Evolutionary conservation across 2,329 filamentous ascomycete species (phyloP).

Genomic region (Ramichloridium luteum): DNA sequence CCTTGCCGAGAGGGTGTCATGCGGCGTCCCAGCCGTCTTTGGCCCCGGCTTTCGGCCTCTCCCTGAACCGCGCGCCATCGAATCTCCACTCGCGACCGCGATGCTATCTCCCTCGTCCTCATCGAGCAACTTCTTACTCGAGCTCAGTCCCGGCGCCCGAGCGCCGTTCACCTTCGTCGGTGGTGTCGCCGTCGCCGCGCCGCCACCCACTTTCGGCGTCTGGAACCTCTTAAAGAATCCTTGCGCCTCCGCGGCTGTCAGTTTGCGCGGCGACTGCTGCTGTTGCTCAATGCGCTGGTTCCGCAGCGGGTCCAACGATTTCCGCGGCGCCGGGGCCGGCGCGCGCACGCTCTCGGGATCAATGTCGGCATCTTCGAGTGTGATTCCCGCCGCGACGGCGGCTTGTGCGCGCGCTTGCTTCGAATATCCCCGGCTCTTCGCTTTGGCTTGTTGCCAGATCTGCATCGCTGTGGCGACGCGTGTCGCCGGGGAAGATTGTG

Average conservation of each 20-base stretch:
- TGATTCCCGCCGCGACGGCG: not conserved
- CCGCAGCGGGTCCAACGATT: constrained; percentile 13
- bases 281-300: constrained; percentile 6
- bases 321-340: not conserved
- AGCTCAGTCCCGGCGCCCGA: constrained; percentile 1
- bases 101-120: not conserved
- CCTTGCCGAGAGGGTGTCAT: constrained; percentile 1
- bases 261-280: constrained; percentile 4
- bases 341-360: constrained; percentile 1
- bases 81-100: not conserved
- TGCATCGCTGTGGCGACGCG: constrained; percentile 9
- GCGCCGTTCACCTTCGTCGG: not conserved
- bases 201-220: constrained; percentile 1
- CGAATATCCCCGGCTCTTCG: constrained; percentile 6
- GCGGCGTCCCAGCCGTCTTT: not conserved
- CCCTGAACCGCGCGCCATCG: not conserved
- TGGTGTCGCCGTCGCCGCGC: not conserved
- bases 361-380: not conserved
- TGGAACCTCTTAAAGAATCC: constrained; percentile 22
- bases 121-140: constrained; percentile 3
- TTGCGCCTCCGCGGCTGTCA: constrained; percentile 3
- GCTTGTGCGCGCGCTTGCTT: constrained; percentile 2
- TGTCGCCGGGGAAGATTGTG: constrained; percentile 1
- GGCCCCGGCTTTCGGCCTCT: not conserved
- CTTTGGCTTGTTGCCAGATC: constrained; percentile 13